Percentiles rank a stretch among this genome's conserved stretches.
Conservation (phyloP, 345 rosid species). For the Aquilaria yunnanensis region DNA sequence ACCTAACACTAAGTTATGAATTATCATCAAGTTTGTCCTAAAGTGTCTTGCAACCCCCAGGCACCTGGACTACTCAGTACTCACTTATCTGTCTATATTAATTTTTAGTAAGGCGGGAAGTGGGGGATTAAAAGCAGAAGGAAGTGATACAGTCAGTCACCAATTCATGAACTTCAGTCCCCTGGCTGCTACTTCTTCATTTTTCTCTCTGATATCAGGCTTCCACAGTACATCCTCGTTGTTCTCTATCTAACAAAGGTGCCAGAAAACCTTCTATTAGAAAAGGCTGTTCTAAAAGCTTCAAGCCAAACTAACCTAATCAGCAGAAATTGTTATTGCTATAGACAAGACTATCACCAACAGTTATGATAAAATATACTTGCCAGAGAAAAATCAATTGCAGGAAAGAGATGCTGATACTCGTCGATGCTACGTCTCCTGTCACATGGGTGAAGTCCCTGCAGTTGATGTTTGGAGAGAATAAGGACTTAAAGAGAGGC, state of each 20-base stretch:
- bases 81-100: not conserved
- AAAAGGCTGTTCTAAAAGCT: not conserved
- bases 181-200: slow-evolving; percentile 58
- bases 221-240: slow-evolving; percentile 53
- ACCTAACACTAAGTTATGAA: too few species aligned
- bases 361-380: slow-evolving; percentile 19
- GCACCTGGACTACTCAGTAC: not conserved
- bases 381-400: slow-evolving; percentile 74
- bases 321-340: not conserved
- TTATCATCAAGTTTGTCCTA: too few species aligned
- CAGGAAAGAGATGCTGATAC: slow-evolving; percentile 61
- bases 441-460: slow-evolving; percentile 91
- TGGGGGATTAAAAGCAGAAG: not conserved
- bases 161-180: slow-evolving; percentile 68
- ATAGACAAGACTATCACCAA: not conserved
- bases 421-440: slow-evolving; percentile 58
- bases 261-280: not conserved
- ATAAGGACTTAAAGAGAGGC: not conserved
- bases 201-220: slow-evolving; percentile 44
- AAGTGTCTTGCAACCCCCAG: slow-evolving; percentile 1
- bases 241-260: slow-evolving; percentile 45
- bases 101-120: not conserved
- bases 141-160: slow-evolving; percentile 22
- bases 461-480: slow-evolving; percentile 2
- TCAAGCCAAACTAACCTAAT: not conserved